phyloP scores from a whole-genome alignment of 75 land plant species.

The Cunninghamia lanceolata region DNA sequence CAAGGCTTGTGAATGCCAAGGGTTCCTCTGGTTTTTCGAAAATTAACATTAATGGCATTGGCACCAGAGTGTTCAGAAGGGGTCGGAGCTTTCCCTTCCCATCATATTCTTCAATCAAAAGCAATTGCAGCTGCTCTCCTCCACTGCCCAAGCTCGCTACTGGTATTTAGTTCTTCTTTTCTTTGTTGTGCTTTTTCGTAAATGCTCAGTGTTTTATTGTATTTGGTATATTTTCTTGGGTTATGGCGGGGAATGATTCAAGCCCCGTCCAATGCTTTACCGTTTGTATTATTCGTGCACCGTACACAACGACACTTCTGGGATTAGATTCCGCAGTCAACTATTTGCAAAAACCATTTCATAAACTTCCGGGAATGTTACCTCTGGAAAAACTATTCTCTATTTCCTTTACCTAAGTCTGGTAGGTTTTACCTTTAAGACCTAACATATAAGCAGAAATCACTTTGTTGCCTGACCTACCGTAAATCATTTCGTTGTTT shows the following conservation, averaged over 20 bases:
- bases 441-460: not conserved
- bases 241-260: not conserved
- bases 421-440: not conserved
- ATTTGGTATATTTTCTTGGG: not conserved
- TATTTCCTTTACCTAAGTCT: not conserved
- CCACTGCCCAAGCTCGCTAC: not conserved
- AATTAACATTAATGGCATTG: not conserved
- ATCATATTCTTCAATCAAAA: not conserved
- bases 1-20: not conserved
- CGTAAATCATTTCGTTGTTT: not conserved
- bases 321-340: not conserved
- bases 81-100: not conserved
- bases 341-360: not conserved
- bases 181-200: not conserved
- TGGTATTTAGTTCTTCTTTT: not conserved
- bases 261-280: not conserved
- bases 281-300: not conserved
- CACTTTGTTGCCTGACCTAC: not conserved
- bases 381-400: not conserved
- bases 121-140: not conserved
- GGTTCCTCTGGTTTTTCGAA: not conserved
- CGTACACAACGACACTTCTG: not conserved
- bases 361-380: not conserved
- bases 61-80: not conserved
- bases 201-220: not conserved